A percentile compares a stretch with the other conserved stretches of the same genome.
Evolutionary conservation across 495 filamentous ascomycete species (phyloP).

Genomic region (Podospora pseudoanserina): DNA sequence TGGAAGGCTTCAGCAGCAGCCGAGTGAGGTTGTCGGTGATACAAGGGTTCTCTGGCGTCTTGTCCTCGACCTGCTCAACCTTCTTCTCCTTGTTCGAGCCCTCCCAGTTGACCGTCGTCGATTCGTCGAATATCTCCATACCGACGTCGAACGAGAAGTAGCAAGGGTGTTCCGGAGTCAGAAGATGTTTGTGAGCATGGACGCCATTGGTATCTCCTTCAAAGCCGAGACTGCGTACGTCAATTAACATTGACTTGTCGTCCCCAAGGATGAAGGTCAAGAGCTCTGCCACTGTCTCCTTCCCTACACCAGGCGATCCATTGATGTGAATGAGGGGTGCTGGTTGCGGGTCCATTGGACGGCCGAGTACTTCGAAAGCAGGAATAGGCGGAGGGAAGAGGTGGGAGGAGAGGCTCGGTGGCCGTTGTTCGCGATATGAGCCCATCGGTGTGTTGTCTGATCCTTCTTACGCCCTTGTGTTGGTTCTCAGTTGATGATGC

Average conservation of each 20-base stretch:
- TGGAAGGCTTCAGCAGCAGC: conserved; percentile 17
- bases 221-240: conserved; percentile 19
- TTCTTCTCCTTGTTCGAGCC: not conserved
- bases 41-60: conserved; percentile 3
- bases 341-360: conserved; percentile 22
- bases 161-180: conserved; percentile 24
- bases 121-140: not conserved
- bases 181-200: conserved; percentile 6
- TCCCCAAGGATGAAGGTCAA: conserved; percentile 25
- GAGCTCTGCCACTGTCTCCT: conserved; percentile 29
- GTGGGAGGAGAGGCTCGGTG: not conserved
- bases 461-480: not conserved
- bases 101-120: not conserved
- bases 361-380: conserved; percentile 14
- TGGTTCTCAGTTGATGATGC: not conserved
- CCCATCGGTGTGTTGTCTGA: conserved; percentile 11
- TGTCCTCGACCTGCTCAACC: not conserved
- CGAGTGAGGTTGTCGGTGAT: conserved; percentile 19
- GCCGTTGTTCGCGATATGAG: not conserved
- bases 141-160: conserved; percentile 20
- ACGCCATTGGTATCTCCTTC: conserved; percentile 1
- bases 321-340: conserved; percentile 32
- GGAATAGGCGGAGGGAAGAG: conserved; percentile 8
- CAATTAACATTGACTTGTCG: conserved; percentile 28
- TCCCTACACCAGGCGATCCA: conserved; percentile 30